Base-by-base conservation (phyloP, 805 yeast species). In the Maudiozyma turicensis region DNA sequence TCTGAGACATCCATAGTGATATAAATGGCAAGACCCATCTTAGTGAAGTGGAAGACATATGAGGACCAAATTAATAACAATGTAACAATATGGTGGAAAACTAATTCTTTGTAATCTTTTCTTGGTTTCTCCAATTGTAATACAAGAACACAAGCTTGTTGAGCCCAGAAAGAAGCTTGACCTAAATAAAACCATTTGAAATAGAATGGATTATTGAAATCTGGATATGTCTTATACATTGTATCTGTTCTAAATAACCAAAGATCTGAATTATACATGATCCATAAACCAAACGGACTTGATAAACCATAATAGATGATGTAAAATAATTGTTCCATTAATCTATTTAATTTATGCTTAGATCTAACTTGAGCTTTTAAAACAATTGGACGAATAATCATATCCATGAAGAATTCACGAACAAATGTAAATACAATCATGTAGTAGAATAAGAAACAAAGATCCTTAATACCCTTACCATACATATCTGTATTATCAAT, bases 1-100 rank as follows among this genome's bases (percentile, higher is more conserved):
- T 93, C 99, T n/a, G 95, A 85, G 39, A 89, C 76, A 68, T 93
- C 99, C 99, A 93, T 93, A 28, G 98, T 88, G 58, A 93, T 78
- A 66, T 87, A 93, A 47, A 93, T 78, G 20, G 84, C 86, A 37
- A 93, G 66, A 4, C 99, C 99, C 78, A 93, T 91, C 82, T 95
- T 87, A 11, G 96, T 87, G 74, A 89, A 93, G 68, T 93, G 96
- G 75, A 93, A 93, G 56, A 90, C 79, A 67, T 93, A 91, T 8
- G 96, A 86, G 48, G 79, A 73, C 79, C 84, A 83, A 58, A 93
- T 90, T 58, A 93, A 77, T 6, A 88, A 79, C 64, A 93, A 81
- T 30, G 99, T 93, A 54, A 93, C 81, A 53, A 93, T 77, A 66
- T 93, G 99, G 67, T 93, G 99, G 67, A 88, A 81, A 37, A 90